A percentile compares a stretch with the other conserved stretches of the same genome.
Evolutionary conservation across 1,139 yeast genomes (phyloP).

Genomic region (Magnusiomyces magnusii): DNA sequence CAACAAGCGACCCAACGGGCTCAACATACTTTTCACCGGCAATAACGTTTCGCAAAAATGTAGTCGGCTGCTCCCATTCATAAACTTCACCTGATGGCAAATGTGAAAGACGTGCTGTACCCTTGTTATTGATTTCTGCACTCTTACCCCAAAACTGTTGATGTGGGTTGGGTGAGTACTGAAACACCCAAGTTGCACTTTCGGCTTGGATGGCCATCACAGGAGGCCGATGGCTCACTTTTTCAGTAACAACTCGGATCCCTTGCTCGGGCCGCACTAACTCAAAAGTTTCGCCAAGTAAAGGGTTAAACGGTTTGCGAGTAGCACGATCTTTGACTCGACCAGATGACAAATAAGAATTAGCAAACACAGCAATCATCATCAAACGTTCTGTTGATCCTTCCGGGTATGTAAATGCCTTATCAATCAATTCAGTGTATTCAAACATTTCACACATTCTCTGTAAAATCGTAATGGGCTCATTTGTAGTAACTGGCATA

Average conservation of each 20-base stretch:
- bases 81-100: slow-evolving; percentile 60
- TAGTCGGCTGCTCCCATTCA: slow-evolving; percentile 76
- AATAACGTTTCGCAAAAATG: slow-evolving; percentile 73
- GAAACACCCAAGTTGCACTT: slow-evolving; percentile 63
- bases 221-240: slow-evolving; percentile 76
- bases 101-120: slow-evolving; percentile 50
- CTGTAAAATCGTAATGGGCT: slow-evolving; percentile 79
- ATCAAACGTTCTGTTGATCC: slow-evolving; percentile 53
- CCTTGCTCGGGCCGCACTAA: slow-evolving; percentile 72
- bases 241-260: slow-evolving; percentile 63
- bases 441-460: slow-evolving; percentile 73
- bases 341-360: slow-evolving; percentile 60
- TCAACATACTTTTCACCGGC: slow-evolving; percentile 97
- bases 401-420: slow-evolving; percentile 42
- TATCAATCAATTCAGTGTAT: slow-evolving; percentile 57
- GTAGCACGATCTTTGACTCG: slow-evolving; percentile 67
- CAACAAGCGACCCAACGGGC: slow-evolving; percentile 63
- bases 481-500: slow-evolving; percentile 93
- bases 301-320: slow-evolving; percentile 89
- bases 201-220: slow-evolving; percentile 76
- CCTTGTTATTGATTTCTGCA: slow-evolving; percentile 72
- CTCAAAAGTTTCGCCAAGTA: slow-evolving; percentile 82
- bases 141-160: slow-evolving; percentile 97
- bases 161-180: slow-evolving; percentile 67
- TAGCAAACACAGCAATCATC: slow-evolving; percentile 75